Conservation (phyloP, 805 yeast genomes). For the Candida pseudofarinosa region DNA sequence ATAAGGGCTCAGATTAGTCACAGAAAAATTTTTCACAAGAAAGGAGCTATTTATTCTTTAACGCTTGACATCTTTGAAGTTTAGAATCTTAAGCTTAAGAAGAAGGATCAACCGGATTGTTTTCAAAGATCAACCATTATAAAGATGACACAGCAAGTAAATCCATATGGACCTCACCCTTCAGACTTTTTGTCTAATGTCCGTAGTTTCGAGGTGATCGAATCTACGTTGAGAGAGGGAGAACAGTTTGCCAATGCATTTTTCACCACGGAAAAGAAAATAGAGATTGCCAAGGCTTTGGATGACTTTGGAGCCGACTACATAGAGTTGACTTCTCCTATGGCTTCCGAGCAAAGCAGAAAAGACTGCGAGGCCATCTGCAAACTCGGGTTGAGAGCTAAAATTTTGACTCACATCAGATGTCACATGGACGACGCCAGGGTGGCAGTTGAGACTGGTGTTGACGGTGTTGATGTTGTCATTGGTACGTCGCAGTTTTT, state of each 20-base stretch:
- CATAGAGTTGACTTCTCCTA: constrained; percentile 58
- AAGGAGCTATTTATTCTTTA: neutral
- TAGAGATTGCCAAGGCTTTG: constrained; percentile 56
- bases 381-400: constrained; percentile 55
- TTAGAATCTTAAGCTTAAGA: neutral
- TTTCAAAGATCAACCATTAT: no score
- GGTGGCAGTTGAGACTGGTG: constrained; percentile 60
- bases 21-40: neutral
- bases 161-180: constrained; percentile 60
- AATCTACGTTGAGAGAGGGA: constrained; percentile 59
- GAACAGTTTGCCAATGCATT: constrained; percentile 64
- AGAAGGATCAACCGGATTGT: neutral
- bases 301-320: constrained; percentile 61
- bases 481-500: constrained; percentile 57
- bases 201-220: constrained; percentile 49
- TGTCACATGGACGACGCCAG: constrained; percentile 61
- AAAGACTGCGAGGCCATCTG: constrained; percentile 57
- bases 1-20: constrained; percentile 1
- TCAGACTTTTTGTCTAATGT: constrained; percentile 55
- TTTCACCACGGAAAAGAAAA: constrained; percentile 52
- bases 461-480: constrained; percentile 59
- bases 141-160: constrained; percentile 16
- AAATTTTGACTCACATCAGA: constrained; percentile 56
- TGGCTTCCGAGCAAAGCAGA: constrained; percentile 56
- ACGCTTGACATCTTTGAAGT: neutral